phyloP scores from a whole-genome alignment of 805 yeast genomes.

The Lipomyces orientalis region DNA sequence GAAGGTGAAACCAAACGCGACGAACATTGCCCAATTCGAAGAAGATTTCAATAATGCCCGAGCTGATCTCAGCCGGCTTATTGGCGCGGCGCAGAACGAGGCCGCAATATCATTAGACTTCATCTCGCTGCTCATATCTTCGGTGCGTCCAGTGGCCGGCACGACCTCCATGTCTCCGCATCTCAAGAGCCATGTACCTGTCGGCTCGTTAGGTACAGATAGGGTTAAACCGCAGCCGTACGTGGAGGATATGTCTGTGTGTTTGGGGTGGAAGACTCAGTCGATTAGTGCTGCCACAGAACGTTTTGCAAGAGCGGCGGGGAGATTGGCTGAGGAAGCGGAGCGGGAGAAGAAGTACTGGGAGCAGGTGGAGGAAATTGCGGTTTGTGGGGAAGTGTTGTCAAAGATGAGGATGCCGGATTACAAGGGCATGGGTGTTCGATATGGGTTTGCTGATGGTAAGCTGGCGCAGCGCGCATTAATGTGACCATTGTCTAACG shows the following conservation, averaged over 20 bases:
- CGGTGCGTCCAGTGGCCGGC: constrained; percentile 84
- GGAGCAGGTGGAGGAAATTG: constrained; percentile 56
- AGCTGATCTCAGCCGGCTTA: constrained; percentile 38
- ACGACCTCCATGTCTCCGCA: constrained; percentile 87
- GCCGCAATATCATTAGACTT: constrained; percentile 87
- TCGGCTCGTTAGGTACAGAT: constrained; percentile 66
- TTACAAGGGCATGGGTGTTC: constrained; percentile 70
- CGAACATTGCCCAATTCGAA: constrained; percentile 13
- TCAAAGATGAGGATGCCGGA: constrained; percentile 68
- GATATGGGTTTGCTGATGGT: constrained; percentile 83
- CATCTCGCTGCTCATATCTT: constrained; percentile 79
- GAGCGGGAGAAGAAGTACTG: constrained; percentile 70
- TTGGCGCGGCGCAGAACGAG: constrained; percentile 74
- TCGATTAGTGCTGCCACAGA: constrained; percentile 63
- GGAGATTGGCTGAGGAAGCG: constrained; percentile 59
- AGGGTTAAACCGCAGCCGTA: constrained; percentile 30
- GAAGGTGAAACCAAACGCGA: constrained; percentile 21
- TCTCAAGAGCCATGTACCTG: constrained; percentile 71
- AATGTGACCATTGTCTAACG: not conserved
- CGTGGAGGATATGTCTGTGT: constrained; percentile 50
- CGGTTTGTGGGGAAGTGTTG: constrained; percentile 60
- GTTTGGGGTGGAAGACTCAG: constrained; percentile 85
- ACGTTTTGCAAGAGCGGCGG: constrained; percentile 58
- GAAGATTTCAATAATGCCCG: constrained; percentile 40
- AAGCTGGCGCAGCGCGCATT: not conserved